These are phyloP conservation scores for Arctium minus DNA, from an alignment of 129 eudicot species.

Conservation along the genomic window DNA sequence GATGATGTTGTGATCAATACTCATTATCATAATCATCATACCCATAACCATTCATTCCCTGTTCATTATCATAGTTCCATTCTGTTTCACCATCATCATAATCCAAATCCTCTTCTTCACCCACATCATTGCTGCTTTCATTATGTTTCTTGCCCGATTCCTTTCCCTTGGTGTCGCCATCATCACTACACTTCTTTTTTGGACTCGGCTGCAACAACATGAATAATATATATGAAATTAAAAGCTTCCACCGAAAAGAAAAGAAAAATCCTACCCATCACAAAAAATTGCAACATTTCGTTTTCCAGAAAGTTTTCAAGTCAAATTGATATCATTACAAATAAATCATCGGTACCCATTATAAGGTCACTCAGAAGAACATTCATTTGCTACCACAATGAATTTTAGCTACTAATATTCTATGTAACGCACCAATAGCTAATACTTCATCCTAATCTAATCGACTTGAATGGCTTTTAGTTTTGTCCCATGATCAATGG, in stretches of 20 bases:
- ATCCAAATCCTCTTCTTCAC: background rate
- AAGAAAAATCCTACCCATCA: background rate
- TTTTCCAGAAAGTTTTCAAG: background rate
- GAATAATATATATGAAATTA: background rate
- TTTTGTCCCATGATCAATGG: background rate
- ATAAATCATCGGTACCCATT: background rate
- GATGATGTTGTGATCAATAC: background rate
- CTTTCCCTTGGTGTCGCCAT: background rate
- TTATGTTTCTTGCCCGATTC: background rate
- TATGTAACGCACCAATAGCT: background rate
- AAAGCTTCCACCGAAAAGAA: background rate
- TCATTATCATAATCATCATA: background rate
- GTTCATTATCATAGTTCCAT: background rate
- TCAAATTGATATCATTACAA: background rate
- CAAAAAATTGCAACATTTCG: background rate
- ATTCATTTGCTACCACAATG: background rate
- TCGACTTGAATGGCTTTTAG: background rate
- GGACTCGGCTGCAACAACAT: slow-evolving; percentile 17
- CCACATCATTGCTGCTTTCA: background rate
- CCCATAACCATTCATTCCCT: slow-evolving; percentile 1
- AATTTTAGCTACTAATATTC: background rate
- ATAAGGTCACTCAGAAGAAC: background rate
- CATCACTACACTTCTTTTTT: slow-evolving; percentile 20
- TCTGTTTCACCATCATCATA: background rate
- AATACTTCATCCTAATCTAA: background rate